Conservation (phyloP, 139 green algal species). For the Micractinium conductrix region DNA sequence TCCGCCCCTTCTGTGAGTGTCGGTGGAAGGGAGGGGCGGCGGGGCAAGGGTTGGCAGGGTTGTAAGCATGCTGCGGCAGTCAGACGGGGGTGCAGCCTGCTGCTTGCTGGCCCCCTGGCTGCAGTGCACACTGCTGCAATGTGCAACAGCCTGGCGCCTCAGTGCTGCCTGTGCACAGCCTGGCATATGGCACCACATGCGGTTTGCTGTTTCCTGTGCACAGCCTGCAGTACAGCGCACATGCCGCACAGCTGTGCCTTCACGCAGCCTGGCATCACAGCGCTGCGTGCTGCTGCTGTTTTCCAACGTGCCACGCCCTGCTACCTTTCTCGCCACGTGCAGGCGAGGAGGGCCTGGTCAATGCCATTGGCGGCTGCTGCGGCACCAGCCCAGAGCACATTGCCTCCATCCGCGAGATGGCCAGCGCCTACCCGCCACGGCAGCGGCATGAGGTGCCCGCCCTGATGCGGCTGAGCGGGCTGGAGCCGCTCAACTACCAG, state of each 20-base stretch:
- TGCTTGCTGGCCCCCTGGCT: too few relatives aligned
- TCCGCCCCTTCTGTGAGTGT: conserved; percentile 89
- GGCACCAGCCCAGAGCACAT: conserved; percentile 94
- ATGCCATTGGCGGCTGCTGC: conserved; percentile 97
- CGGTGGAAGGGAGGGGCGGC: not conserved
- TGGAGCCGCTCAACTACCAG: conserved; percentile 95
- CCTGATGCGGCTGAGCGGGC: conserved; percentile 89
- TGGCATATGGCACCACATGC: too few relatives aligned
- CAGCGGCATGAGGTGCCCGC: conserved; percentile 63
- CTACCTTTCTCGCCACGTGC: too few relatives aligned
- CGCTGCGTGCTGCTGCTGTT: not conserved
- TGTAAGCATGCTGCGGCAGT: not conserved
- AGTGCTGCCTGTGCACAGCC: too few relatives aligned
- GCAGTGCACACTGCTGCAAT: too few relatives aligned
- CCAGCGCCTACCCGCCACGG: conserved; percentile 70
- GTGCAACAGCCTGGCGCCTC: too few relatives aligned
- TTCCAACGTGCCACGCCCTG: too few relatives aligned
- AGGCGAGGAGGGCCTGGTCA: conserved; percentile 86
- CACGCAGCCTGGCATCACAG: not conserved
- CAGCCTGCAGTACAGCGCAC: not conserved
- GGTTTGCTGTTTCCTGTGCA: too few relatives aligned
- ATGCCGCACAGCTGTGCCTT: not conserved
- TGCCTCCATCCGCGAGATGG: conserved; percentile 73
- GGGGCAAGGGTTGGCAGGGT: not conserved
- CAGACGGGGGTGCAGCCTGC: not conserved